Conservation (phyloP, 2,329 filamentous ascomycete species). For the Colletotrichum sojae region DNA sequence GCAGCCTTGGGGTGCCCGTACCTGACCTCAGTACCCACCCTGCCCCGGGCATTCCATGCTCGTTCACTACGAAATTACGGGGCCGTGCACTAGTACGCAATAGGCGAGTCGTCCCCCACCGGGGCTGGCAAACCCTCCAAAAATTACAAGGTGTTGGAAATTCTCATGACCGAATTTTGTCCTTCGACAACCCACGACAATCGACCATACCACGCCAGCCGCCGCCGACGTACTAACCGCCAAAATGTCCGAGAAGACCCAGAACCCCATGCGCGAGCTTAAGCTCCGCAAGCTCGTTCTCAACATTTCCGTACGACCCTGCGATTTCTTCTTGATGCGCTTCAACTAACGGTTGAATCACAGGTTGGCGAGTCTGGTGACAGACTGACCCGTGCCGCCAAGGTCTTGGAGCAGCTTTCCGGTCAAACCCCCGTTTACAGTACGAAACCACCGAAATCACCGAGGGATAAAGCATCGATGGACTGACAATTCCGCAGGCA, state of each 20-base stretch:
- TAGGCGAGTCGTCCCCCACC: slow-evolving; percentile 45
- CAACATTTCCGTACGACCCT: slow-evolving; percentile 80
- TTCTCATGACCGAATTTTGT: background rate
- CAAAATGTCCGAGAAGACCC: slow-evolving; percentile 81
- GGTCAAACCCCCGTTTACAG: slow-evolving; percentile 99
- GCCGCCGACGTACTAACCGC: slow-evolving; percentile 52
- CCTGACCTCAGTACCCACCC: no score
- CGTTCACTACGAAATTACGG: no score
- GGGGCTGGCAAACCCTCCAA: slow-evolving; percentile 60
- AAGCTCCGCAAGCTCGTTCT: slow-evolving; percentile 99
- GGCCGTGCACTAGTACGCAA: background rate
- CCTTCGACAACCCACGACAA: slow-evolving; percentile 29
- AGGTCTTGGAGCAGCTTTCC: slow-evolving; percentile 99
- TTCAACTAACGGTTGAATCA: background rate
- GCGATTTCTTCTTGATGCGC: background rate
- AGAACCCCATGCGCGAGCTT: slow-evolving; percentile 99
- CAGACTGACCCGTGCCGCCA: slow-evolving; percentile 99
- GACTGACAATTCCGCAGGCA: slow-evolving; percentile 71
- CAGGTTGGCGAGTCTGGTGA: slow-evolving; percentile 98
- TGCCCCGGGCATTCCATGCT: no score
- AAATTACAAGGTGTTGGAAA: slow-evolving; percentile 43
- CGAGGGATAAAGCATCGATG: slow-evolving; percentile 20
- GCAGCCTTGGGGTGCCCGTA: no score
- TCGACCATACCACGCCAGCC: slow-evolving; percentile 46
- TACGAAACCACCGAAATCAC: slow-evolving; percentile 62